Percentiles rank a stretch among this genome's conserved stretches.
Conservation (phyloP, 2,329 filamentous ascomycete genomes). For the Pezicula radicicola region DNA sequence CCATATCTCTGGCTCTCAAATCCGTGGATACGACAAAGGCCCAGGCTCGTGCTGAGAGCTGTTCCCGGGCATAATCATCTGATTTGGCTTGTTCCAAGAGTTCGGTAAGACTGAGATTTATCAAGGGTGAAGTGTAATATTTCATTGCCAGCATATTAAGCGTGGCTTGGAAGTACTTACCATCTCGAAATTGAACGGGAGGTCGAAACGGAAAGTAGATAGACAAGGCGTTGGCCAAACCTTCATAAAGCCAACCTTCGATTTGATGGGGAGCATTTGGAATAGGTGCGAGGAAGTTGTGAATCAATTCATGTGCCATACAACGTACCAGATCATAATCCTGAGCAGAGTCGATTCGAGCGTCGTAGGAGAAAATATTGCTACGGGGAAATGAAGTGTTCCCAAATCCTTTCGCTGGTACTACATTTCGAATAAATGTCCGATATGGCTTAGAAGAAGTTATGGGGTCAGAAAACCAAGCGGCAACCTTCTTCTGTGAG, state of each 20-base stretch:
- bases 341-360: constrained; percentile 11
- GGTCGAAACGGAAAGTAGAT: constrained; percentile 22
- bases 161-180: constrained; percentile 19
- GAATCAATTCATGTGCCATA: constrained; percentile 16
- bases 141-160: constrained; percentile 16
- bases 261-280: constrained; percentile 2
- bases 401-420: constrained; percentile 3
- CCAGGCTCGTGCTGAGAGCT: constrained; percentile 8
- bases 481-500: constrained; percentile 14
- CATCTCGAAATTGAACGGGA: constrained; percentile 10
- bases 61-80: constrained; percentile 11
- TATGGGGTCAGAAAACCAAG: constrained; percentile 13
- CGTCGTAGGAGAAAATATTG: constrained; percentile 21
- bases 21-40: constrained; percentile 12
- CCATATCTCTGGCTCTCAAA: constrained; percentile 10
- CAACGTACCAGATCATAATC: constrained; percentile 20
- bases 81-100: constrained; percentile 5
- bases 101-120: constrained; percentile 7
- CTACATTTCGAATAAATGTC: constrained; percentile 13
- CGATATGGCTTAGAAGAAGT: constrained; percentile 15
- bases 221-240: constrained; percentile 13
- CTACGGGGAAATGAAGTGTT: constrained; percentile 11
- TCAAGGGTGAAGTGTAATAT: constrained; percentile 20
- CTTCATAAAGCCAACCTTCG: constrained; percentile 18
- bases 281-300: constrained; percentile 13